A percentile compares a stretch with the other conserved stretches of the same genome.
phyloP scores from a whole-genome alignment of 2,329 filamentous ascomycete genomes.

The Fusarium citri region DNA sequence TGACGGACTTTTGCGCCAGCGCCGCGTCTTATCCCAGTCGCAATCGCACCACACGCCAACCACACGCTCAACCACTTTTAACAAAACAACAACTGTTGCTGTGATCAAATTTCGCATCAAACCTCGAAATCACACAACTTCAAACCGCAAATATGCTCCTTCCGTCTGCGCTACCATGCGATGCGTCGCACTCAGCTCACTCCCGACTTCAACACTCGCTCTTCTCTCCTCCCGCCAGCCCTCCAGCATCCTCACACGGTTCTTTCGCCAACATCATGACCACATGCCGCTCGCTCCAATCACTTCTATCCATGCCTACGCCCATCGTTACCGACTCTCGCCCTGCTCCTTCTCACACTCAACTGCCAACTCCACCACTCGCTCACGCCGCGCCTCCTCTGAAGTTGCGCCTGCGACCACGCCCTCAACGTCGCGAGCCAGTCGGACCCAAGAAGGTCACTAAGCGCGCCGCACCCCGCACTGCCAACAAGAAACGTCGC shows the following conservation, averaged over 20 bases:
- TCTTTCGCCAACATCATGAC: slow-evolving; percentile 67
- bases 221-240: slow-evolving; percentile 70
- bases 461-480: slow-evolving; percentile 63
- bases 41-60: slow-evolving; percentile 44
- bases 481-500: slow-evolving; percentile 66
- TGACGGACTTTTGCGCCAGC: slow-evolving; percentile 30
- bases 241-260: slow-evolving; percentile 59
- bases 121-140: slow-evolving; percentile 6
- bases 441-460: slow-evolving; percentile 59
- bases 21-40: slow-evolving; percentile 32
- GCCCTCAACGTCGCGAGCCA: slow-evolving; percentile 50
- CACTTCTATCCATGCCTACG: slow-evolving; percentile 61
- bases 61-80: slow-evolving; percentile 16
- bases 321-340: slow-evolving; percentile 52
- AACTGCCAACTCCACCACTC: slow-evolving; percentile 68
- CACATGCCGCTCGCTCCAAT: slow-evolving; percentile 71
- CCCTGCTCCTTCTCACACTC: slow-evolving; percentile 43
- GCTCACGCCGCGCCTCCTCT: slow-evolving; percentile 62
- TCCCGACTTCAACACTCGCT: slow-evolving; percentile 63
- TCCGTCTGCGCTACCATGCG: slow-evolving; percentile 69
- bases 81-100: slow-evolving; percentile 26
- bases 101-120: background rate
- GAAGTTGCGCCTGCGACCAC: slow-evolving; percentile 67
- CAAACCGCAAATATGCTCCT: slow-evolving; percentile 62
- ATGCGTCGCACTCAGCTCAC: slow-evolving; percentile 60